Conservation (phyloP, 2,329 filamentous ascomycete species). For the Dactylellina leptospora region DNA sequence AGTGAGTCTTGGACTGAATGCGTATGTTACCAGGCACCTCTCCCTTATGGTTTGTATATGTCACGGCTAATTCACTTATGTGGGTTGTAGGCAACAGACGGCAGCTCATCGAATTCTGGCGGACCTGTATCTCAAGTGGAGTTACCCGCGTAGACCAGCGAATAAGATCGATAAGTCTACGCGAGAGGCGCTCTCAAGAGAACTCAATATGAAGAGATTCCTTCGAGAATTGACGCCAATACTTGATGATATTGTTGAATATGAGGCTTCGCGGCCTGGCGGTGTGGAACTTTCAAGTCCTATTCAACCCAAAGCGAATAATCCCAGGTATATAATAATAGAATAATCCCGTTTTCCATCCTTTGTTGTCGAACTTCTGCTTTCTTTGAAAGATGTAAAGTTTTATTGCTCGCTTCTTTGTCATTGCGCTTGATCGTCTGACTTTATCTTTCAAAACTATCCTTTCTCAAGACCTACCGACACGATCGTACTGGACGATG, state of each 20-base stretch:
- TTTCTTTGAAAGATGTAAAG: too few species aligned
- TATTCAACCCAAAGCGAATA: background rate
- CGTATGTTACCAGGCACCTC: background rate
- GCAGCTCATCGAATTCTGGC: conserved; percentile 1
- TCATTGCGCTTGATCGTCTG: conserved; percentile 9
- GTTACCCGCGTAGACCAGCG: conserved; percentile 5
- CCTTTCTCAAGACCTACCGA: background rate
- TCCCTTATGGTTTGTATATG: background rate
- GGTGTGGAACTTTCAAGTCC: background rate
- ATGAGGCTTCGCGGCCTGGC: background rate
- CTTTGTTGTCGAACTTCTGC: background rate
- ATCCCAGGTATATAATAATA: conserved; percentile 42
- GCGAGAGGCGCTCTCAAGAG: background rate
- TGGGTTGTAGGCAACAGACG: background rate
- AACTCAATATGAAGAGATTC: conserved; percentile 3
- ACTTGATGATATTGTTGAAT: background rate
- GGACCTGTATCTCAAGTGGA: conserved; percentile 8
- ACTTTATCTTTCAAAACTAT: conserved; percentile 8
- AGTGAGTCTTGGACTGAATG: background rate
- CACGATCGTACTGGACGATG: background rate
- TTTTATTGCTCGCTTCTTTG: too few species aligned
- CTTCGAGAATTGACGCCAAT: conserved; percentile 8
- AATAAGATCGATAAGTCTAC: background rate
- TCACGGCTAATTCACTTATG: background rate
- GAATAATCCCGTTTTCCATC: conserved; percentile 7